Conservation (phyloP, 371 early-diverging fungal species). For the Modicella reniformis region DNA sequence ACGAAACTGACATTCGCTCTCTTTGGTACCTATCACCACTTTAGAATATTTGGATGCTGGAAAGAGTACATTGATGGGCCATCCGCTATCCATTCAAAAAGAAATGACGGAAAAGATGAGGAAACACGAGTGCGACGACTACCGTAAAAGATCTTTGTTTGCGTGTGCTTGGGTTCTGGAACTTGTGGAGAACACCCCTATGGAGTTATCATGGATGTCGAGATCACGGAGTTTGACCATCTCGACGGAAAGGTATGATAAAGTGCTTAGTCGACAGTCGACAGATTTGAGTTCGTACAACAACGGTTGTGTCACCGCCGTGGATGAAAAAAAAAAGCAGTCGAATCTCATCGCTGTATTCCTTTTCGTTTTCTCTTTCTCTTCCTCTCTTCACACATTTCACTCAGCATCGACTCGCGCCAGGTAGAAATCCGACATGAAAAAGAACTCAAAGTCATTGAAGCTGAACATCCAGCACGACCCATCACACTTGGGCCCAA, state of each 20-base stretch:
- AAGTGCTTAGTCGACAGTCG: no score
- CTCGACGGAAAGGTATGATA: no score
- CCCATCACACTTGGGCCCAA: neutral
- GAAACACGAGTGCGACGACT: conserved; percentile 93
- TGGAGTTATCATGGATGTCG: conserved; percentile 98
- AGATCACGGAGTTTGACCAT: conserved; percentile 90
- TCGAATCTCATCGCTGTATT: no score
- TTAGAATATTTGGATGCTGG: conserved; percentile 98
- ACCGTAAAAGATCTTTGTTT: conserved; percentile 92
- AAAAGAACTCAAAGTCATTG: neutral
- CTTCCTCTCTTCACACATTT: no score
- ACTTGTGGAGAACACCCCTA: conserved; percentile 91
- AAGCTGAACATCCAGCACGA: neutral
- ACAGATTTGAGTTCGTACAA: no score
- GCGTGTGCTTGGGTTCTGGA: conserved; percentile 97
- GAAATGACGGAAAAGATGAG: conserved; percentile 89
- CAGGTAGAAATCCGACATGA: no score
- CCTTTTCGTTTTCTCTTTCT: no score
- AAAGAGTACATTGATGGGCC: conserved; percentile 98
- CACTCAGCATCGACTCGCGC: no score
- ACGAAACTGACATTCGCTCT: neutral
- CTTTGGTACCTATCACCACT: conserved; percentile 2
- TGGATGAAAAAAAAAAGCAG: no score
- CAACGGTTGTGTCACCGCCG: no score
- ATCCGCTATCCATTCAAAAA: conserved; percentile 88